Conservation (phyloP, 352 stramenopile species). For the Porosira glacialis region DNA sequence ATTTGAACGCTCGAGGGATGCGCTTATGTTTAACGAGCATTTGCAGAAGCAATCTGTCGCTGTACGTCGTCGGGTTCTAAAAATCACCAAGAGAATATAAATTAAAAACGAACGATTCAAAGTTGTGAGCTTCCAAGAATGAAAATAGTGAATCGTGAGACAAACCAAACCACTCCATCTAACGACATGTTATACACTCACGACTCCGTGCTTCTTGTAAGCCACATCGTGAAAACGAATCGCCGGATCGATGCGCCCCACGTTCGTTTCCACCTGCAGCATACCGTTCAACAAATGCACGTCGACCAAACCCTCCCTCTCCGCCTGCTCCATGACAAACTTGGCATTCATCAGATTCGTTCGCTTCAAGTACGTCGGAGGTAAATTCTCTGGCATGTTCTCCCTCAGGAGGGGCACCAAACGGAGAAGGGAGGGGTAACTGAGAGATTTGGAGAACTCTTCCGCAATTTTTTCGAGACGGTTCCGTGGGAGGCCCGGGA, state of each 20-base stretch:
- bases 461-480: conserved; percentile 64
- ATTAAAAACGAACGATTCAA: conserved; percentile 9
- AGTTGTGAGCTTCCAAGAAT: conserved; percentile 5
- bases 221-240: conserved; percentile 65
- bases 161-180: background rate
- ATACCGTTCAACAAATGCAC: conserved; percentile 73
- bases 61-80: conserved; percentile 69
- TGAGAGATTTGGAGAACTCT: conserved; percentile 62
- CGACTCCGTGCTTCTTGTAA: conserved; percentile 58
- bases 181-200: conserved; percentile 38
- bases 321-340: conserved; percentile 62
- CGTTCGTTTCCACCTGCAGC: conserved; percentile 65
- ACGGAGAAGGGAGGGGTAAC: conserved; percentile 71
- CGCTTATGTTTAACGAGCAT: conserved; percentile 79
- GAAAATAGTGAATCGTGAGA: background rate
- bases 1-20: conserved; percentile 63
- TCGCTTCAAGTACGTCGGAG: conserved; percentile 52
- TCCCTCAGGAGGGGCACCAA: conserved; percentile 72
- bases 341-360: conserved; percentile 70
- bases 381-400: conserved; percentile 74
- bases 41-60: conserved; percentile 74
- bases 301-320: conserved; percentile 68
- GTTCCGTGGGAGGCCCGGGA: conserved; percentile 63
- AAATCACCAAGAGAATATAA: conserved; percentile 19
- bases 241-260: conserved; percentile 62